Conservation (phyloP, 306 rosid genomes). For the Cyamopsis tetragonoloba region DNA sequence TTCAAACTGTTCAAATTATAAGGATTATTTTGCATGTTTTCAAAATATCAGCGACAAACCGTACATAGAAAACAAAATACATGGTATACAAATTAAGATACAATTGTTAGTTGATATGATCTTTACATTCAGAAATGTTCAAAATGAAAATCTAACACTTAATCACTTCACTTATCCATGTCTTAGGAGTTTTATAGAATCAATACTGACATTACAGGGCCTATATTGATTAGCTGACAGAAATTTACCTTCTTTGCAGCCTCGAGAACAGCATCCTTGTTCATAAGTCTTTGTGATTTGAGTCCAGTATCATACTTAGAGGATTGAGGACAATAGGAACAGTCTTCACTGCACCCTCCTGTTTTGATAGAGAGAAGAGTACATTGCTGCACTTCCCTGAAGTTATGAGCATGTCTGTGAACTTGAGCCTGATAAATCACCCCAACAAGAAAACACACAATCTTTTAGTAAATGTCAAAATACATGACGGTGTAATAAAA, state of each 20-base stretch:
- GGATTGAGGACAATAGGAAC: constrained; percentile 95
- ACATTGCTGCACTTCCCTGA: constrained; percentile 96
- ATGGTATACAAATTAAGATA: background rate
- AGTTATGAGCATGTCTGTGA: constrained; percentile 89
- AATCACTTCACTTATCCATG: background rate
- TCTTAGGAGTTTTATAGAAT: background rate
- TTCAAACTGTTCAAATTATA: no score
- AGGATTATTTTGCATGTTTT: no score
- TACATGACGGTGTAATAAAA: no score
- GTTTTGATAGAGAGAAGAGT: constrained; percentile 94
- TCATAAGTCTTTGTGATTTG: constrained; percentile 73
- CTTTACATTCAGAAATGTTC: background rate
- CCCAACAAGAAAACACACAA: background rate
- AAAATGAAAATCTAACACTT: background rate
- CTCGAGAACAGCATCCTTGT: constrained; percentile 68
- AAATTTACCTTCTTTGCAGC: constrained; percentile 68
- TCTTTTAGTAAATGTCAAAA: no score
- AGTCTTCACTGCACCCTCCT: constrained; percentile 98
- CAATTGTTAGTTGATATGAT: background rate
- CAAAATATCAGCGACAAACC: no score
- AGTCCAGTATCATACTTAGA: constrained; percentile 85
- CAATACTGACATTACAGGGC: background rate
- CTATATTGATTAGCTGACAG: background rate
- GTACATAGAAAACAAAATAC: background rate
- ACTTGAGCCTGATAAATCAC: constrained; percentile 74